Base-by-base conservation (phyloP, 495 filamentous ascomycete species). In the Paragyromitra xinjiangensis region DNA sequence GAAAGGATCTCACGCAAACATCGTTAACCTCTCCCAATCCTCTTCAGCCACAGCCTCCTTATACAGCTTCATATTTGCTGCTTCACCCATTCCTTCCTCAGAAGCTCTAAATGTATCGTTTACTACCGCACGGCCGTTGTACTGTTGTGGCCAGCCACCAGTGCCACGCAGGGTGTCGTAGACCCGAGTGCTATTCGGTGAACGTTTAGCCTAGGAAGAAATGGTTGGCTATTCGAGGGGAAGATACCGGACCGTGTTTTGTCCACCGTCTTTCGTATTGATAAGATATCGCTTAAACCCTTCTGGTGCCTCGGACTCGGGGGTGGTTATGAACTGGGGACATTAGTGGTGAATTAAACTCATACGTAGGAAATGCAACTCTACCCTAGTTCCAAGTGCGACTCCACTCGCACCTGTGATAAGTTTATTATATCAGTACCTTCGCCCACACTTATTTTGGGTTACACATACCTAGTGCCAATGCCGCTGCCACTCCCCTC, bases 111-210 rank as follows among this genome's bases (percentile, higher is more conserved):
- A 91, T 19, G 88, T 91, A 70, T 84, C 78, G 79, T 94, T 94
- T 22, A 89, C 82, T 5, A 93, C 84, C 6, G 85, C 88, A 6
- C 92, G 84, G 0, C 87, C 91, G 78, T 87, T 88, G 81, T 90
- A 94, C 19, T 83, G 79, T 59, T 86, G 83, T 0, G 92, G 91
- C 92, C 92, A 95, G 7, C 87, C 88, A 44, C 85, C 86, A 0
- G 90, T 92, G 0, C 91, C 92, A 12, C 92, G 83, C 6, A 94
- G 82, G 24, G 86, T 85, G 83, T 95, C 92, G 78, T 93, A 95
- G 6, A 94, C 80, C 22, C 88, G 84, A 0, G 91, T 93, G 34
- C 80, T 81, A 40, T 50, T 34, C 8, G 8, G 6, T 53, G 56
- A 22, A 45, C 8, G 7, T 12, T 73, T 12, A 68, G 45, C 16